phyloP scores from a whole-genome alignment of 495 filamentous ascomycete species.

The Neurospora sp. region DNA sequence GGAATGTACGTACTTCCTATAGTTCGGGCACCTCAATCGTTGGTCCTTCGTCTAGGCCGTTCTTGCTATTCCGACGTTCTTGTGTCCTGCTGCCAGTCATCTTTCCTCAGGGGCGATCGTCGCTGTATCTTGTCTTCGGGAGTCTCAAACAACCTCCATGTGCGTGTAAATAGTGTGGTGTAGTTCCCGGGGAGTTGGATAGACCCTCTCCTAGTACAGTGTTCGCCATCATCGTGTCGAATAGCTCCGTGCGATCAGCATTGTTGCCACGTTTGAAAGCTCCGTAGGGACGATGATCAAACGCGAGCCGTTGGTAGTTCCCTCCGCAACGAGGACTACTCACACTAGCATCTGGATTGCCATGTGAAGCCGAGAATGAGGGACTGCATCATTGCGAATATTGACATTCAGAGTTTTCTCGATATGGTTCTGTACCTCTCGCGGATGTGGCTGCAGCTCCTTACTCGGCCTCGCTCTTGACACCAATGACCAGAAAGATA shows the following conservation, averaged over 20 bases:
- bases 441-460: constrained; percentile 4
- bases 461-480: constrained; percentile 6
- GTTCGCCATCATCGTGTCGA: background rate
- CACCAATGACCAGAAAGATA: background rate
- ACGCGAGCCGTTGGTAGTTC: background rate
- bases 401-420: background rate
- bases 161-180: background rate
- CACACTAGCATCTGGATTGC: background rate
- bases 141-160: background rate
- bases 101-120: background rate
- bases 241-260: background rate
- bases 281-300: background rate
- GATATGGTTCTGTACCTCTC: background rate
- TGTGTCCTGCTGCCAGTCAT: background rate
- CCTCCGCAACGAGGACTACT: background rate
- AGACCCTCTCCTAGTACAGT: background rate
- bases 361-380: constrained; percentile 1
- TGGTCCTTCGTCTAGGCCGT: background rate
- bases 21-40: background rate
- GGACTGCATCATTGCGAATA: background rate
- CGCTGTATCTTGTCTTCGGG: background rate
- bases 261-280: background rate
- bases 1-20: constrained; percentile 1
- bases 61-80: constrained; percentile 7
- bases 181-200: background rate